Conservation (phyloP, 371 early-diverging fungal genomes). For the Mucor lusitanicus region DNA sequence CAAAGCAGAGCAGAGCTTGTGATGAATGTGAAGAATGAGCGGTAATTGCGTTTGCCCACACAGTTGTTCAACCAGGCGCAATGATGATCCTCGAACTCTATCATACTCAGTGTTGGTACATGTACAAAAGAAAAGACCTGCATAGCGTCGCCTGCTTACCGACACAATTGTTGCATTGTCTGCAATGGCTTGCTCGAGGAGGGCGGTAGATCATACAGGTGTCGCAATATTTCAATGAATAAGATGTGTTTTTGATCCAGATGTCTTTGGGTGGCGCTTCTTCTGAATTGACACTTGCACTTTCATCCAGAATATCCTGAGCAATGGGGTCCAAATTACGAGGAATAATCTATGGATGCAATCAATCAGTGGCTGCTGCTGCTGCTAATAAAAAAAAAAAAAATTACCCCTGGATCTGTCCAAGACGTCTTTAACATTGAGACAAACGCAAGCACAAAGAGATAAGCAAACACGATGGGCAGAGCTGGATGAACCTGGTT, state of each 20-base stretch:
- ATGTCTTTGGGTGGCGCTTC: slow-evolving; percentile 57
- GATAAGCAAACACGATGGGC: slow-evolving; percentile 72
- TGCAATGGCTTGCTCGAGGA: slow-evolving; percentile 89
- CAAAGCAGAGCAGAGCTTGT: slow-evolving; percentile 55
- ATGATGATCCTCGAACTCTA: slow-evolving; percentile 87
- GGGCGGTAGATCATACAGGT: slow-evolving; percentile 93
- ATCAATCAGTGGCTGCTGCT: neutral
- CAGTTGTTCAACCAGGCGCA: slow-evolving; percentile 96
- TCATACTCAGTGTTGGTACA: neutral
- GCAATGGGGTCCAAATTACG: slow-evolving; percentile 64
- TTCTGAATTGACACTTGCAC: slow-evolving; percentile 40
- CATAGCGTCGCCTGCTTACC: slow-evolving; percentile 35
- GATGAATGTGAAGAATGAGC: slow-evolving; percentile 81
- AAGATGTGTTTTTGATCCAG: slow-evolving; percentile 58
- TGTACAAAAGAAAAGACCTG: neutral
- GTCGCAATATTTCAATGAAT: slow-evolving; percentile 90
- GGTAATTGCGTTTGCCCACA: slow-evolving; percentile 90
- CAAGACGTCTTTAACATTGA: slow-evolving; percentile 84
- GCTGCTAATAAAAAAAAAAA: neutral
- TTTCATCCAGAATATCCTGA: slow-evolving; percentile 22
- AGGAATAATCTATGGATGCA: slow-evolving; percentile 61
- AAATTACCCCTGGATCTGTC: slow-evolving; percentile 87
- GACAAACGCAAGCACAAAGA: slow-evolving; percentile 67
- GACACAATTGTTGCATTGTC: slow-evolving; percentile 91
- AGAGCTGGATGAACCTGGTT: slow-evolving; percentile 57